phyloP scores from a whole-genome alignment of 148 eudicot genomes.

The Limonium bicolor region DNA sequence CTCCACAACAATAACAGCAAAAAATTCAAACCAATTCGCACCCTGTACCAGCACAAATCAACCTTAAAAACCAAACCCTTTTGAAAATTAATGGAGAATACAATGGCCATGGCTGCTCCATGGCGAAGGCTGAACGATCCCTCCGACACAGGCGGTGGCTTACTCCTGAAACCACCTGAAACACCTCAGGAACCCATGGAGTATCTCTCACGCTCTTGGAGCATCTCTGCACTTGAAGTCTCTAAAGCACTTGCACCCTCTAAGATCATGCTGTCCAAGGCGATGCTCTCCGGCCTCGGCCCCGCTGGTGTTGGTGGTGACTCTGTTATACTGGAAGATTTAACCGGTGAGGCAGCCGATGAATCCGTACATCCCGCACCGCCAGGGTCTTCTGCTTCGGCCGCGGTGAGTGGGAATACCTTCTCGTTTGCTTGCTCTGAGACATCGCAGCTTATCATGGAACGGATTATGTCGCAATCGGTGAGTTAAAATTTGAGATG shows the following conservation, averaged over 20 bases:
- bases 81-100: slow-evolving; percentile 8
- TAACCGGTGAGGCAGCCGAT: slow-evolving; percentile 28
- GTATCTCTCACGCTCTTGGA: slow-evolving; percentile 85
- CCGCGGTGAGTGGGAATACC: slow-evolving; percentile 31
- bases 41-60: too few species aligned
- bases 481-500: slow-evolving; percentile 21
- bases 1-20: too few species aligned
- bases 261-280: not conserved
- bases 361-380: slow-evolving; percentile 42
- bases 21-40: too few species aligned
- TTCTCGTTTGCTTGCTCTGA: slow-evolving; percentile 75
- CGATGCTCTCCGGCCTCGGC: not conserved
- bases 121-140: slow-evolving; percentile 1
- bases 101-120: not conserved
- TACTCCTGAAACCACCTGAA: slow-evolving; percentile 49
- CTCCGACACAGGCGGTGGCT: not conserved
- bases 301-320: slow-evolving; percentile 1
- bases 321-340: slow-evolving; percentile 32
- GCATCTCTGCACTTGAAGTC: slow-evolving; percentile 59
- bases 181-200: slow-evolving; percentile 84
- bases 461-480: slow-evolving; percentile 84
- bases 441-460: slow-evolving; percentile 88
- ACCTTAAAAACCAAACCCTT: too few species aligned
- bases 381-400: slow-evolving; percentile 13
- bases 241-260: slow-evolving; percentile 41